These are phyloP conservation scores for Saturnispora serradocipensis DNA, from an alignment of 805 yeast genomes.

Conservation along the genomic window DNA sequence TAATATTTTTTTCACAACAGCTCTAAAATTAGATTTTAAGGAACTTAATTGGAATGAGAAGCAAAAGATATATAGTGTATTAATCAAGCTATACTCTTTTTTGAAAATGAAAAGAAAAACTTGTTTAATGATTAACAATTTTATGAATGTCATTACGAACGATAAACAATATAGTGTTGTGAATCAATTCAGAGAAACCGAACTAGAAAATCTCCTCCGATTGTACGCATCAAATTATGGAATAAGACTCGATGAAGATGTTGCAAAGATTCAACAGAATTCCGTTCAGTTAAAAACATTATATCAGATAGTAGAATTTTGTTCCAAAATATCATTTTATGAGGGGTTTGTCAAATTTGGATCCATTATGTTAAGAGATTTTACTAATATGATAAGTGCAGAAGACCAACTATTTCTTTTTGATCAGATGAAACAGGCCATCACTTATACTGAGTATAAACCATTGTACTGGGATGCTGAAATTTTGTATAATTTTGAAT, in stretches of 20 bases:
- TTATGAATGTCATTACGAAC: conserved; percentile 39
- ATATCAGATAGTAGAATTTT: conserved; percentile 38
- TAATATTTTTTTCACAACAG: conserved; percentile 36
- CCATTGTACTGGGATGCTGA: conserved; percentile 66
- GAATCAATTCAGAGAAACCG: conserved; percentile 9
- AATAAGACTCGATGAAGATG: conserved; percentile 20
- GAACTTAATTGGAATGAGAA: conserved; percentile 44
- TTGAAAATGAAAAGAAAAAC: conserved; percentile 58
- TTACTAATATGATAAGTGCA: conserved; percentile 41
- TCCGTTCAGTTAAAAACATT: conserved; percentile 34
- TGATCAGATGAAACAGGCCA: conserved; percentile 27
- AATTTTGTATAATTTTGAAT: conserved; percentile 27
- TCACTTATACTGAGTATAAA: neutral
- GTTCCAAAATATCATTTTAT: conserved; percentile 41
- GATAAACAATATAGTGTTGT: conserved; percentile 10
- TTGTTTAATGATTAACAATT: conserved; percentile 57
- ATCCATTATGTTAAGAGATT: conserved; percentile 46
- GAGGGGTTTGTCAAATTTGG: conserved; percentile 38
- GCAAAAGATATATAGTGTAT: conserved; percentile 51
- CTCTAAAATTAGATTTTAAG: conserved; percentile 37
- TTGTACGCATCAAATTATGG: conserved; percentile 46
- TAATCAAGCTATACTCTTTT: conserved; percentile 55
- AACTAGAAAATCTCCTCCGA: conserved; percentile 29
- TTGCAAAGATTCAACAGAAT: conserved; percentile 5
- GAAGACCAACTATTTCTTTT: conserved; percentile 47